A percentile compares a stretch with the other conserved stretches of the same genome.
These are phyloP conservation scores for Dactylella cylindrospora DNA, from an alignment of 2,329 filamentous ascomycete species.

Conservation along the genomic window DNA sequence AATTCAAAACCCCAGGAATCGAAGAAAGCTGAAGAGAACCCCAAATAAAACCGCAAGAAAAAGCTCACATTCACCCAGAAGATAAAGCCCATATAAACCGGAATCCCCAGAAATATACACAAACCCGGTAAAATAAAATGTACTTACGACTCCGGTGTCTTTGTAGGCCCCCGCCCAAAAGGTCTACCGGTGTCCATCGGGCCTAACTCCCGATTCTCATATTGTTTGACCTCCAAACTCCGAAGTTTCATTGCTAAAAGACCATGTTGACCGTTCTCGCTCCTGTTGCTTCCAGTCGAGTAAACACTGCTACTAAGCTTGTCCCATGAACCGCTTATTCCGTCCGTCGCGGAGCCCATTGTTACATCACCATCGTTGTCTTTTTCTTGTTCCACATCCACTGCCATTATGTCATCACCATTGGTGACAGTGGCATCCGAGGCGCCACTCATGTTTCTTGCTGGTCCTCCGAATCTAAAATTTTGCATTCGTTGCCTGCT, in stretches of 20 bases:
- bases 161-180: background rate
- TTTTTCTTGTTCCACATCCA: background rate
- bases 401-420: conserved; percentile 4
- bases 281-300: conserved; percentile 25
- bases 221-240: conserved; percentile 7
- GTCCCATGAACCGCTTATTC: conserved; percentile 38
- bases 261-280: conserved; percentile 30
- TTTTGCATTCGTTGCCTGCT: conserved; percentile 34
- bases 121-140: too few species aligned
- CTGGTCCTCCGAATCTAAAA: conserved; percentile 34
- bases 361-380: conserved; percentile 32
- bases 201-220: background rate
- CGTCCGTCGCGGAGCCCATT: conserved; percentile 21
- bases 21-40: background rate
- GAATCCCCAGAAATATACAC: too few species aligned
- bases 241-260: conserved; percentile 33
- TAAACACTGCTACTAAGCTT: conserved; percentile 25
- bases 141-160: conserved; percentile 20
- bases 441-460: too few species aligned
- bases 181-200: background rate
- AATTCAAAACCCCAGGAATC: background rate
- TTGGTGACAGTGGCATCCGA: background rate
- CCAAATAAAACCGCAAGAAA: background rate
- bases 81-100: conserved; percentile 16
- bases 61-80: background rate